A percentile compares a stretch with the other conserved stretches of the same genome.
phyloP scores from a whole-genome alignment of 345 rosid genomes.

The Carallia pectinifolia region DNA sequence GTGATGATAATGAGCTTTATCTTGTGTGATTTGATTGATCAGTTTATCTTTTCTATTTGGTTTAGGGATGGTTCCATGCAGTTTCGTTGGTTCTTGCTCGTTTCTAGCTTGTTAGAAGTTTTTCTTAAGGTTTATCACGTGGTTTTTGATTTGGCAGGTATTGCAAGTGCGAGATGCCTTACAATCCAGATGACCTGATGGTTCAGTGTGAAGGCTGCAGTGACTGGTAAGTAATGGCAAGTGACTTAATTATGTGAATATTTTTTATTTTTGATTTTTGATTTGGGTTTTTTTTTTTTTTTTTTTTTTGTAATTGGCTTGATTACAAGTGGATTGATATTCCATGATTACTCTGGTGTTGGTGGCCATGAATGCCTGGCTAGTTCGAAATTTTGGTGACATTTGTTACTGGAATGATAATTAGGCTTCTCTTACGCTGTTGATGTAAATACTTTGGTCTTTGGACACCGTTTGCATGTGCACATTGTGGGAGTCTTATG shows the following conservation, averaged over 20 bases:
- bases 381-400: background rate
- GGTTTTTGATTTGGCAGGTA: slow-evolving; percentile 45
- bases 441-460: too few species aligned
- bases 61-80: too few species aligned
- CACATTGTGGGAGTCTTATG: too few species aligned
- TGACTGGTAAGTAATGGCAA: slow-evolving; percentile 58
- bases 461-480: too few species aligned
- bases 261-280: too few species aligned
- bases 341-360: background rate
- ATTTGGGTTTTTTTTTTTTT: too few species aligned
- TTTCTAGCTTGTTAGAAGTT: background rate
- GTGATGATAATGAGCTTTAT: too few species aligned
- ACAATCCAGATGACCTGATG: slow-evolving; percentile 94
- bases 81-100: background rate
- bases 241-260: too few species aligned
- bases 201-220: slow-evolving; percentile 89
- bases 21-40: too few species aligned
- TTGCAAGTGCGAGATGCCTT: slow-evolving; percentile 99
- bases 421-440: background rate
- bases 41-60: too few species aligned
- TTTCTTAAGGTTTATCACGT: background rate
- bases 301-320: background rate
- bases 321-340: background rate
- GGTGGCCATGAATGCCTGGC: background rate
- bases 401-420: background rate